Evolutionary conservation across 495 filamentous ascomycete species (phyloP), one percentile per base, ranked within the genome.

Genomic region (Mycothermus thermophilus): DNA sequence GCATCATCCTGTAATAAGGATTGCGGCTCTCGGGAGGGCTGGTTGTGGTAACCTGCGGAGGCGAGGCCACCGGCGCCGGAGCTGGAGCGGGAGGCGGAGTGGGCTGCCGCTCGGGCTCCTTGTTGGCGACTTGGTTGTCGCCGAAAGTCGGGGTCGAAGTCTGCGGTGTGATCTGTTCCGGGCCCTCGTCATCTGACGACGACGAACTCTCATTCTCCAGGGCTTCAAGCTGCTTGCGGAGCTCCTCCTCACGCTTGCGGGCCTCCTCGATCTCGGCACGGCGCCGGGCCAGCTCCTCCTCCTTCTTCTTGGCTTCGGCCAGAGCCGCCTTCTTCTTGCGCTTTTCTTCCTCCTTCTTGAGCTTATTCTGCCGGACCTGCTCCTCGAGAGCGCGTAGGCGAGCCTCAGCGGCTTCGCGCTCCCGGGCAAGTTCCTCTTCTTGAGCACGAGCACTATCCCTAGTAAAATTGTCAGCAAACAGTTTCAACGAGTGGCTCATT

Each of bases 281-380:
- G 47, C 93, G 87, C 27, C 79, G 77, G 29, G 81, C 80, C 31
- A 96, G 64, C 50, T 77, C 74, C 18, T 75, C 71, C 58, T 99
- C 86, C 48, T 93, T 87, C 48, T 93, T 83, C 47, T 83, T 86
- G 15, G 87, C 79, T 48, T 83, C 80, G 32, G 78, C 76, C 42
- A 83, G 63, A 7, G 87, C 83, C 30, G 86, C 88, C 55, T 94
- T 85, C 62, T 81, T 88, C 45, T 75, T 76, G 13, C 75, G 77
- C 62, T 88, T 93, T 62, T 94, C 92, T 55, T 96, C 92, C 46
- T 87, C 79, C 54, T 90, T 94, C 69, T 87, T 92, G n/a, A 96
- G 60, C 60, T 95, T 95, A 35, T 88, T 87, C 55, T 85, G 81
- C 42, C 78, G 78, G 29, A 96, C 85, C 53, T 92, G 85, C 51